Conservation (phyloP, 148 eudicot species). For the Fagopyrum homotropicum region DNA sequence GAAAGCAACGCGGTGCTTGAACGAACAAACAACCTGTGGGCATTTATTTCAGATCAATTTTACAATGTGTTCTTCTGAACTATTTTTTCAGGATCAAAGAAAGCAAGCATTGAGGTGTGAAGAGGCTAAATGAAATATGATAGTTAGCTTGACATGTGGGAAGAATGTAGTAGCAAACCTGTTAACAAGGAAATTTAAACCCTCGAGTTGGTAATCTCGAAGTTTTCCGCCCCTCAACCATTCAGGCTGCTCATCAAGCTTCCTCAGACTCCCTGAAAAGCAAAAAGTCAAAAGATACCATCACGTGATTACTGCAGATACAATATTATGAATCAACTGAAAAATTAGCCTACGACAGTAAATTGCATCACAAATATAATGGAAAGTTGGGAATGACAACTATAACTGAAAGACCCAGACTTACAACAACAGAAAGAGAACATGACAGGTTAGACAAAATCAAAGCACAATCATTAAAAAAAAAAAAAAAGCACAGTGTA, state of each 20-base stretch:
- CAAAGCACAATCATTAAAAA: not conserved
- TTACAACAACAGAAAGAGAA: not conserved
- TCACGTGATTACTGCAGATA: not conserved
- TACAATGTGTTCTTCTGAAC: not conserved
- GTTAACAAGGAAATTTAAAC: conserved; percentile 93
- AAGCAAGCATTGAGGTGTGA: not conserved
- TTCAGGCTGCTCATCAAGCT: conserved; percentile 97
- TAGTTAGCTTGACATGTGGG: not conserved
- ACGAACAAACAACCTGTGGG: not conserved
- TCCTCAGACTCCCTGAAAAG: conserved; percentile 74
- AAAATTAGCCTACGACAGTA: not conserved
- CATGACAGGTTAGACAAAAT: not conserved
- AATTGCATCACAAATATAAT: not conserved
- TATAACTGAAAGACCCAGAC: not conserved
- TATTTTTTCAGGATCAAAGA: not conserved
- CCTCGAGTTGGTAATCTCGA: conserved; percentile 99
- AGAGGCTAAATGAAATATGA: not conserved
- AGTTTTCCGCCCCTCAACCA: conserved; percentile 96
- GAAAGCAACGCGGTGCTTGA: not conserved
- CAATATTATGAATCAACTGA: not conserved
- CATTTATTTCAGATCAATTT: not conserved
- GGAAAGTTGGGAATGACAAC: not conserved
- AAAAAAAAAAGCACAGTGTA: not conserved
- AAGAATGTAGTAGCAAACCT: conserved; percentile 37
- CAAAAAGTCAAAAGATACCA: not conserved